Evolutionary conservation across 1,284 basidiomycete species (phyloP), one percentile per base, ranked within the genome.

Genomic region (Ustilago lituana): DNA sequence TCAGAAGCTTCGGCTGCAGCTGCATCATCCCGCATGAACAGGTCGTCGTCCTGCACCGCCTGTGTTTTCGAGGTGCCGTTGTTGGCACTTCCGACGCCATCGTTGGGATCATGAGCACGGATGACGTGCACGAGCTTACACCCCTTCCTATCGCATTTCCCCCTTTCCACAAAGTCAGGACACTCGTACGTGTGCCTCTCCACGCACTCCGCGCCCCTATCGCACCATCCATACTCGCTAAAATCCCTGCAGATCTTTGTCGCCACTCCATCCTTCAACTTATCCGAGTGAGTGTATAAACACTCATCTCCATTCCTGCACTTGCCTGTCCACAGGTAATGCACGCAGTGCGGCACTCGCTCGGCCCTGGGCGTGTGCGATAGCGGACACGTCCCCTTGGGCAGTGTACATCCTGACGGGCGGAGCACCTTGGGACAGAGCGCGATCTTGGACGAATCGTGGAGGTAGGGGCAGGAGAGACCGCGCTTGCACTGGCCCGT

Each of bases 401-500:
- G 57, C 35, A 72, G 27, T 5, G 50, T 53, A 61, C 80, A 82
- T 3, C 80, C 80, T 0, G 44, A 40, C 1, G 79, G 64, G 11
- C 74, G 59, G 4, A 82, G 55, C 19, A 68, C 72, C 23, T 76
- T 63, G 4, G 80, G 75, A 68, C 80, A 82, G 8, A 82, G 50
- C 3, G 80, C 79, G 12, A 76, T 58, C 39, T 76, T 75, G 45
- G 22, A 23, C n/a, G 63, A 41, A 39, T 82, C 74, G 63, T 82
- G 80, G 9, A 56, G 29, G 43, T 73, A 82, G 10, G 79, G 74
- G 48, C 80, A 82, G 19, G 72, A 71, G 1, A 76, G 62, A 1
- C 79, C 78, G 7, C 79, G 62, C 35, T 79, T 79, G 44, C 77
- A 79, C 65, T 69, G 69, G 0, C 77, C 76, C 8, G 76, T 79